These are phyloP conservation scores for Beauveria bassiana DNA, from an alignment of 2,329 filamentous ascomycete genomes.

Conservation along the genomic window DNA sequence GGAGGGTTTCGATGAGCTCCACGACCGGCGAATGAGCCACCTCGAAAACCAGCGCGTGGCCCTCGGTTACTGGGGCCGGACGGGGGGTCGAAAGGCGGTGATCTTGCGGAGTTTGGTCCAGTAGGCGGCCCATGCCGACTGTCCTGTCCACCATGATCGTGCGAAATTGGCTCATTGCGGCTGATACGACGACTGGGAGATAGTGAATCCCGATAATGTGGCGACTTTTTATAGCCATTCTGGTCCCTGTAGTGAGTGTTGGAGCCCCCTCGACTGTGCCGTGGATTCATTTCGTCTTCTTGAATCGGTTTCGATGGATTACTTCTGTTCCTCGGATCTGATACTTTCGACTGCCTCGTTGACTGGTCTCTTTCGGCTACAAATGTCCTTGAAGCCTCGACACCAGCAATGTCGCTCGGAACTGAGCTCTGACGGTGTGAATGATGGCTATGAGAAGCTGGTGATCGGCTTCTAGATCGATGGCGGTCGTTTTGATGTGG, in stretches of 20 bases:
- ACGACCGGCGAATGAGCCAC: constrained; percentile 38
- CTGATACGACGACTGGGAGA: constrained; percentile 17
- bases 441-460: constrained; percentile 15
- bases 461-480: constrained; percentile 20
- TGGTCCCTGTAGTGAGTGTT: background rate
- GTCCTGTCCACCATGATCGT: constrained; percentile 41
- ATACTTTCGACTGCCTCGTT: constrained; percentile 23
- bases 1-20: constrained; percentile 49
- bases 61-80: constrained; percentile 47
- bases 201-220: constrained; percentile 33
- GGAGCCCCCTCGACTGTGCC: constrained; percentile 36
- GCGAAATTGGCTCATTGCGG: constrained; percentile 17
- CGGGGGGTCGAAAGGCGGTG: constrained; percentile 48
- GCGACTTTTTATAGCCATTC: constrained; percentile 19
- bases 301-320: constrained; percentile 41
- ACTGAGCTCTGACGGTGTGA: constrained; percentile 7
- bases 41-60: constrained; percentile 40
- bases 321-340: constrained; percentile 26
- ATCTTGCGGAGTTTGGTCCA: constrained; percentile 33
- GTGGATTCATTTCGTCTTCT: constrained; percentile 42
- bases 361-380: constrained; percentile 26
- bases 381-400: constrained; percentile 26
- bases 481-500: constrained; percentile 16
- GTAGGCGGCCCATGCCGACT: constrained; percentile 42
- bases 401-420: constrained; percentile 25